Conservation (phyloP, 2,329 filamentous ascomycete species). For the Ceratocystiopsis sp. region DNA sequence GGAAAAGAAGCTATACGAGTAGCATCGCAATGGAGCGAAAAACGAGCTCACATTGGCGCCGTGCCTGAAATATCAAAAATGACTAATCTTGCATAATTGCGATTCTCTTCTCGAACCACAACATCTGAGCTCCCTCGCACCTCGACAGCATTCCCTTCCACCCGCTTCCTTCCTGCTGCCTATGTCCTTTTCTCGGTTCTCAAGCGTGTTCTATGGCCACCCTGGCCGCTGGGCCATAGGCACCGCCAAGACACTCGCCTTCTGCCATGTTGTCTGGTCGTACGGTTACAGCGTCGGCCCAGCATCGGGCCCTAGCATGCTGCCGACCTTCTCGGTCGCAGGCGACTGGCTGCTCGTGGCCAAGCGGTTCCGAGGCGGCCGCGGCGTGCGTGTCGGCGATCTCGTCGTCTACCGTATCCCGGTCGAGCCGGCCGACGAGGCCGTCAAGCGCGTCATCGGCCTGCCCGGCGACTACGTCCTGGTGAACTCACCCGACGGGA, state of each 20-base stretch:
- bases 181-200: neutral
- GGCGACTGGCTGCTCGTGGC: slow-evolving; percentile 56
- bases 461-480: slow-evolving; percentile 63
- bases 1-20: no score
- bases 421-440: slow-evolving; percentile 37
- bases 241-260: slow-evolving; percentile 27
- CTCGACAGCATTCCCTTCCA: neutral
- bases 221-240: slow-evolving; percentile 26
- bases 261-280: slow-evolving; percentile 34
- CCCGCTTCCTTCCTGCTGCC: neutral
- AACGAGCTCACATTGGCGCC: neutral
- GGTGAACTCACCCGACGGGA: slow-evolving; percentile 39
- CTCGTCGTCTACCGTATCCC: slow-evolving; percentile 67
- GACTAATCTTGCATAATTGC: neutral
- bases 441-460: slow-evolving; percentile 65
- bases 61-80: neutral
- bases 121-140: neutral
- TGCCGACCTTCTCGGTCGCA: slow-evolving; percentile 57
- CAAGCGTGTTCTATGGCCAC: slow-evolving; percentile 18
- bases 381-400: slow-evolving; percentile 57
- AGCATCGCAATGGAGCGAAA: neutral
- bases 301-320: slow-evolving; percentile 67
- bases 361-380: slow-evolving; percentile 51
- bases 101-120: neutral
- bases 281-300: slow-evolving; percentile 45